Percentiles rank a stretch among this genome's conserved stretches.
Evolutionary conservation across 75 land plant species (phyloP).

Genomic region (Selaginella tamariscina): DNA sequence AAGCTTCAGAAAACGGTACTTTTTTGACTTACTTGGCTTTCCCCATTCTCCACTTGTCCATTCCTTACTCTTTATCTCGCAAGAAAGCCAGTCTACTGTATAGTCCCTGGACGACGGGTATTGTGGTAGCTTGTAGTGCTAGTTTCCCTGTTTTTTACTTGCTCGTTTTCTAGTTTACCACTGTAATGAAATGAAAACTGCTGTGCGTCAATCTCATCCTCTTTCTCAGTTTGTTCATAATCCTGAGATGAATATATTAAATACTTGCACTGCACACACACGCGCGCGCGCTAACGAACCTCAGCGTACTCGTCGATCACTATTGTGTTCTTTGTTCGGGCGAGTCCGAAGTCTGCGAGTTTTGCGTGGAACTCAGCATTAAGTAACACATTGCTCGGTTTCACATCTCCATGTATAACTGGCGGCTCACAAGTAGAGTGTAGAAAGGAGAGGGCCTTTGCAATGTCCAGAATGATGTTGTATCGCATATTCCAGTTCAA

Average conservation of each 20-base stretch:
- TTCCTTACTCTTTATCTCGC: background rate
- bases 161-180: no score
- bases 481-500: background rate
- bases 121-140: no score
- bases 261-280: no score
- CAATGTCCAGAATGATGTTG: constrained; percentile 13
- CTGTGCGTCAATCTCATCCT: no score
- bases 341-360: constrained; percentile 18
- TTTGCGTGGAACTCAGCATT: constrained; percentile 10
- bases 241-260: no score
- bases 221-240: no score
- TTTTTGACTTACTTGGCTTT: background rate
- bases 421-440: background rate
- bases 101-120: constrained; percentile 4
- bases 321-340: constrained; percentile 4
- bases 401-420: constrained; percentile 17
- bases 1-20: no score
- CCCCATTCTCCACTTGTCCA: constrained; percentile 2
- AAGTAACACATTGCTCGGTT: constrained; percentile 18
- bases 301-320: no score
- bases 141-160: no score
- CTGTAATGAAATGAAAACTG: no score
- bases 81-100: constrained; percentile 5
- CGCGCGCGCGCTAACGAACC: no score
- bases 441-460: constrained; percentile 13